phyloP scores from a whole-genome alignment of 768 basidiomycete species.

The Rhizopogon salebrosus region DNA sequence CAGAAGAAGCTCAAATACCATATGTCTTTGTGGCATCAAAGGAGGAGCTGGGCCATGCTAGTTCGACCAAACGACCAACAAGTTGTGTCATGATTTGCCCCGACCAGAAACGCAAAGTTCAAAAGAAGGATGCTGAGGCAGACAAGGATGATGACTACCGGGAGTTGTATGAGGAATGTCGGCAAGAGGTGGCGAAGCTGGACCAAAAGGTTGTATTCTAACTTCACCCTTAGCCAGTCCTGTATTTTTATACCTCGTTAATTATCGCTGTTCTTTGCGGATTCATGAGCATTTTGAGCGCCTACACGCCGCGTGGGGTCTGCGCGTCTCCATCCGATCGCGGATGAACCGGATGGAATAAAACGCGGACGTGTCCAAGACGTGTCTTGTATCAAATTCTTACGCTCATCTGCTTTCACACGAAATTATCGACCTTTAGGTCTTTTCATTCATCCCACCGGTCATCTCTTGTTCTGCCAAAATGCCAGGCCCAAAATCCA shows the following conservation, averaged over 20 bases:
- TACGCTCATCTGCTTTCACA: conserved; percentile 3
- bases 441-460: conserved; percentile 14
- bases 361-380: neutral
- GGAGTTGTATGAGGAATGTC: conserved; percentile 83
- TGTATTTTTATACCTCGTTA: neutral
- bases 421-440: conserved; percentile 1
- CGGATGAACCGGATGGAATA: neutral
- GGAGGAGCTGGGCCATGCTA: conserved; percentile 93
- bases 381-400: too few relatives aligned
- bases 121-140: conserved; percentile 55
- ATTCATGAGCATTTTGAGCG: neutral
- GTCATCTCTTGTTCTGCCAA: conserved; percentile 7
- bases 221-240: conserved; percentile 11
- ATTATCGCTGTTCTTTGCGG: neutral
- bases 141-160: conserved; percentile 80
- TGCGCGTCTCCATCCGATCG: too few relatives aligned
- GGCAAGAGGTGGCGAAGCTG: conserved; percentile 78
- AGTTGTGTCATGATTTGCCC: conserved; percentile 96
- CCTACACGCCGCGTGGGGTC: too few relatives aligned
- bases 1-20: conserved; percentile 89
- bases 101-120: conserved; percentile 65
- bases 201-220: conserved; percentile 67
- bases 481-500: conserved; percentile 47
- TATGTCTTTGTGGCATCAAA: conserved; percentile 89
- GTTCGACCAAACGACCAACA: conserved; percentile 96